These are phyloP conservation scores for Nicotiana knightiana DNA, from an alignment of 257 asterid species.

Conservation along the genomic window DNA sequence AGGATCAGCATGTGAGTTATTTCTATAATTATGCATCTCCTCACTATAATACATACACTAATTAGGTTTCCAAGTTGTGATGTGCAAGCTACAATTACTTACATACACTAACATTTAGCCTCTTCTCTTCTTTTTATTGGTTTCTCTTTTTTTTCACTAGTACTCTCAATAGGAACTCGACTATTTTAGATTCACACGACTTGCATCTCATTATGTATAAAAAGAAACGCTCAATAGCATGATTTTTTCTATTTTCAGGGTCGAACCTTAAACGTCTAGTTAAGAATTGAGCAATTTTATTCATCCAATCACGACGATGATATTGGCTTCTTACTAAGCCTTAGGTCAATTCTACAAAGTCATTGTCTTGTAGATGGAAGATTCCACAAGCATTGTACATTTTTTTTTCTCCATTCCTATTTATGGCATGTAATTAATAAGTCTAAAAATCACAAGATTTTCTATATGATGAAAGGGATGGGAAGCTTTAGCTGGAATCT, in stretches of 20 bases:
- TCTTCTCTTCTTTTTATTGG: background rate
- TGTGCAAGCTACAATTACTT: constrained; percentile 3
- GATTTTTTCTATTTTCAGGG: too few relatives aligned
- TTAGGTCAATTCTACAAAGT: background rate
- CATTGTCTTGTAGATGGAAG: background rate
- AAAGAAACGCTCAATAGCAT: too few relatives aligned
- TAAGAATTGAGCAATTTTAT: too few relatives aligned
- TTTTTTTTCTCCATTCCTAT: background rate
- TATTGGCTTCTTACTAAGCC: background rate
- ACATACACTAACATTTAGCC: background rate
- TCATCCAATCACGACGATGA: too few relatives aligned
- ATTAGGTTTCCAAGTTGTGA: background rate
- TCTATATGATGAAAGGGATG: background rate
- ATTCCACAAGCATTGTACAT: background rate
- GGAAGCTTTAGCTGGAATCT: background rate
- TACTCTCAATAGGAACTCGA: too few relatives aligned
- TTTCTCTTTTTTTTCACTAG: too few relatives aligned
- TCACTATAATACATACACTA: background rate
- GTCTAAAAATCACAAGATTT: background rate
- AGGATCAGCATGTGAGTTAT: background rate
- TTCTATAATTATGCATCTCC: background rate
- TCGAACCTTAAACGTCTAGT: too few relatives aligned
- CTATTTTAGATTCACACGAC: too few relatives aligned
- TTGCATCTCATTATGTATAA: too few relatives aligned
- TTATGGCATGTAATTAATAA: background rate